Evolutionary conservation across 352 stramenopile genomes (phyloP), one percentile per base, ranked within the genome.

Genomic region (Pythium rhizo-oryzae): DNA sequence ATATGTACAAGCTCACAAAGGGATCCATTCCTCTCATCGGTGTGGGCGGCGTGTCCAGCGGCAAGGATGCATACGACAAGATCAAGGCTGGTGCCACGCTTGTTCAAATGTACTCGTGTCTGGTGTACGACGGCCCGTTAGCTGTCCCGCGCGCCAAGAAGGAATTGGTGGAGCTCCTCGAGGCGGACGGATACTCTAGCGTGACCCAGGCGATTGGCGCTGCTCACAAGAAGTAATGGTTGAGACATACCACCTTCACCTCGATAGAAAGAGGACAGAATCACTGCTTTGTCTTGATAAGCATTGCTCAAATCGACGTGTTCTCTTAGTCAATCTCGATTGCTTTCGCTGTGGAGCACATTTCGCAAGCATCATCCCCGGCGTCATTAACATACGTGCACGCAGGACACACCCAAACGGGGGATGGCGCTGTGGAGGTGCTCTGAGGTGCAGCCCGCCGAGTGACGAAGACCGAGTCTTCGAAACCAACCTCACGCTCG

Each of bases 1-100:
- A 98, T 68, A 97, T 99, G 88, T 99, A 98, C 80, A 82, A 83
- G 69, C 77, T 98, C 7, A 99, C 97, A 0, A 74, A 97, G 35
- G 96, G 96, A 21, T 75, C 89, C 64, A 82, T 99, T 43, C 94
- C 93, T 18, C 94, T 99, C 41, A 98, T 99, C 59, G 97, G 98
- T 23, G 97, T 99, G 7, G 97, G 93, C 8, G 94, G 94, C 33
- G 88, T 98, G 35, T 85, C 84, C 4, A 93, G 77, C n/a, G 93
- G 93, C 13, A 77, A 98, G 62, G 97, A 99, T 74, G 97, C 91
- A 0, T 99, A 99, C 72, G 97, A 99, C 44, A 99, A 99, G 84
- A 97, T 99, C 55, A 89, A 88, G 33, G 97, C 97, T 8, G 98
- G 98, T 33, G 98, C 98, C 9, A 98, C 85, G 44, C 82, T 98